A percentile compares a stretch with the other conserved stretches of the same genome.
phyloP scores from a whole-genome alignment of 768 basidiomycete genomes.

The Hirschioporus abietinus region DNA sequence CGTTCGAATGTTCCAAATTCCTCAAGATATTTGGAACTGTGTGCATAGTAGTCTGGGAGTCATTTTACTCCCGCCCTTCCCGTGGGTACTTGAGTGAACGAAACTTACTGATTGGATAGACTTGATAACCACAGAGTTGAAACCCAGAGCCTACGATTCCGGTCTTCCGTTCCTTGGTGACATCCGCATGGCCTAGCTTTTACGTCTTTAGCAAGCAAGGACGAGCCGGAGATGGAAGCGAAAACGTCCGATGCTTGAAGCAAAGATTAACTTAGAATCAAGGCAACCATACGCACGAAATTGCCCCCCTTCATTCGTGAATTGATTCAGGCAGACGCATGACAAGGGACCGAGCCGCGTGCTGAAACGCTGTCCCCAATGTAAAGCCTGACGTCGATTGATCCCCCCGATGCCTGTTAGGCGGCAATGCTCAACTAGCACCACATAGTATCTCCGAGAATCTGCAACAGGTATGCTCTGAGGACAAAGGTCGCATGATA shows the following conservation, averaged over 20 bases:
- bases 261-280: background rate
- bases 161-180: background rate
- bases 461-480: background rate
- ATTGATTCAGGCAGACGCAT: background rate
- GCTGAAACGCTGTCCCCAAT: background rate
- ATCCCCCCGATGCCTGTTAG: background rate
- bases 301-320: background rate
- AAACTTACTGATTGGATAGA: background rate
- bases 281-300: background rate
- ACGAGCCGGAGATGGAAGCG: background rate
- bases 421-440: background rate
- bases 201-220: background rate
- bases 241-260: background rate
- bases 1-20: background rate
- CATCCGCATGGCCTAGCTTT: background rate
- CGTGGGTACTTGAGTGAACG: background rate
- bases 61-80: background rate
- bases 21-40: background rate
- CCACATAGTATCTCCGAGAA: background rate
- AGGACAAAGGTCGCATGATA: background rate
- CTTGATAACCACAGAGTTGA: background rate
- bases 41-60: background rate
- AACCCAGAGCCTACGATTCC: background rate
- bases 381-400: background rate
- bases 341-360: background rate